These are phyloP conservation scores for Aspergillus hiratsukae DNA, from an alignment of 2,329 filamentous ascomycete genomes.

Conservation along the genomic window DNA sequence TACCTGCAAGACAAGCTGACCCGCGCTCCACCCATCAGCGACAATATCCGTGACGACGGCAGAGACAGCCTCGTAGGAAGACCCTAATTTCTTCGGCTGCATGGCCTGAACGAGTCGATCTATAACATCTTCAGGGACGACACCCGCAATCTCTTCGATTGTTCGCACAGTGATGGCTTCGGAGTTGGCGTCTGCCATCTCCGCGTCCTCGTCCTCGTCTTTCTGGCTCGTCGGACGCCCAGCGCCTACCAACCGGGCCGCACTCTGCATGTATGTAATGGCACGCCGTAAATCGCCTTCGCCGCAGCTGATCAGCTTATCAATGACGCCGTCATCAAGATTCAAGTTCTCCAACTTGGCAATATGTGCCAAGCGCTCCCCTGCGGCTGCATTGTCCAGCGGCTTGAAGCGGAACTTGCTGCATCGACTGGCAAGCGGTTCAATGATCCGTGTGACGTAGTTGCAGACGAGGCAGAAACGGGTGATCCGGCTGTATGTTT, in stretches of 20 bases:
- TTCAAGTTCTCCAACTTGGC: slow-evolving; percentile 71
- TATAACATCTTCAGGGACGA: slow-evolving; percentile 75
- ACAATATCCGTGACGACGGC: slow-evolving; percentile 84
- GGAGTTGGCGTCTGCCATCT: slow-evolving; percentile 54
- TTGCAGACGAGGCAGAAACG: slow-evolving; percentile 98
- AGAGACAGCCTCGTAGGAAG: slow-evolving; percentile 69
- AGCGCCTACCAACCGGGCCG: slow-evolving; percentile 79
- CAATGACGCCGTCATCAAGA: slow-evolving; percentile 73
- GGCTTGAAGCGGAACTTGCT: slow-evolving; percentile 98
- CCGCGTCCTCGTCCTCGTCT: slow-evolving; percentile 53
- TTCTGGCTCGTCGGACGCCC: slow-evolving; percentile 38
- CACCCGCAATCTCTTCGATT: slow-evolving; percentile 92
- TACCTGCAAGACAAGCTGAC: slow-evolving; percentile 78
- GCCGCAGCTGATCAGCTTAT: slow-evolving; percentile 78
- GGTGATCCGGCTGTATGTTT: slow-evolving; percentile 94
- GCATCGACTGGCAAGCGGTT: slow-evolving; percentile 87
- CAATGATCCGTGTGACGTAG: slow-evolving; percentile 97
- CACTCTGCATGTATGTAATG: slow-evolving; percentile 93
- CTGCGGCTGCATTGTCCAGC: slow-evolving; percentile 80
- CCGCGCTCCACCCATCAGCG: slow-evolving; percentile 94
- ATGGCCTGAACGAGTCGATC: slow-evolving; percentile 68
- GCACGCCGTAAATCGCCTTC: slow-evolving; percentile 95
- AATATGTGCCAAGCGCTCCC: slow-evolving; percentile 74
- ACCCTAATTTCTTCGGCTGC: slow-evolving; percentile 61
- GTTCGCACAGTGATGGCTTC: slow-evolving; percentile 66